Evolutionary conservation across 495 filamentous ascomycete genomes (phyloP), one percentile per base, ranked within the genome.

Genomic region (Melanomma pulvis-pyrius): DNA sequence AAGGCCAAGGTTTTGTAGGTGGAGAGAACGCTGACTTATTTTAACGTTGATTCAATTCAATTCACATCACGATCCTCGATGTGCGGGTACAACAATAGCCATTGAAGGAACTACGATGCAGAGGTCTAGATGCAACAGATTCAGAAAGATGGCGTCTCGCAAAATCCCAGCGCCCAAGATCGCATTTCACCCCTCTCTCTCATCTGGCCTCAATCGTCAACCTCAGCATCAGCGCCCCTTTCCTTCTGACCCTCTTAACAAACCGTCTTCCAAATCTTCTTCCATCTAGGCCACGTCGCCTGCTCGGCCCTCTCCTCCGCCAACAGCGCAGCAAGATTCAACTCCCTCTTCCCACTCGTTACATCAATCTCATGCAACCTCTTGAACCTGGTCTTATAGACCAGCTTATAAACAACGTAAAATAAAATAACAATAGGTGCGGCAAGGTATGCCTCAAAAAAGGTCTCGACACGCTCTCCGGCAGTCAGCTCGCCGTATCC

Each of bases 401-500:
- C 25, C 15, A 72, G 0, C 62, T 74, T 74, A 44, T 66, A 74
- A 8, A 39, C 44, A 25, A 74, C 34, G 46, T 69, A 74, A 19
- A 47, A 67, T 0, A 60, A 1, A 50, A 63, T 29, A 7, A 74
- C 65, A 54, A 74, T 70, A n/a, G 71, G 71, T 22, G 67, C 63
- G 47, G 71, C 71, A 13, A 74, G 65, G 59, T 74, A 74, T 12
- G 61, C 66, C 34, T 59, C 32, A 32, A 74, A 74, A 41, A 65
- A 74, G 29, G 26, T 64, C 63, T 69, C 12, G 0, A 72, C 59
- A 2, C 69, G 41, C 61, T 69, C 69, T 4, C 61, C 57, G 9
- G 65, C 63, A 2, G 65, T 69, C 75, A 77, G 82, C 0, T 74
- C 63, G 9, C 48, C 69, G 34, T 72, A 74, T 6, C 71, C 71